A percentile compares a stretch with the other conserved stretches of the same genome.
Conservation (phyloP, 1,284 basidiomycete species). For the Paramarasmius palmivorus region DNA sequence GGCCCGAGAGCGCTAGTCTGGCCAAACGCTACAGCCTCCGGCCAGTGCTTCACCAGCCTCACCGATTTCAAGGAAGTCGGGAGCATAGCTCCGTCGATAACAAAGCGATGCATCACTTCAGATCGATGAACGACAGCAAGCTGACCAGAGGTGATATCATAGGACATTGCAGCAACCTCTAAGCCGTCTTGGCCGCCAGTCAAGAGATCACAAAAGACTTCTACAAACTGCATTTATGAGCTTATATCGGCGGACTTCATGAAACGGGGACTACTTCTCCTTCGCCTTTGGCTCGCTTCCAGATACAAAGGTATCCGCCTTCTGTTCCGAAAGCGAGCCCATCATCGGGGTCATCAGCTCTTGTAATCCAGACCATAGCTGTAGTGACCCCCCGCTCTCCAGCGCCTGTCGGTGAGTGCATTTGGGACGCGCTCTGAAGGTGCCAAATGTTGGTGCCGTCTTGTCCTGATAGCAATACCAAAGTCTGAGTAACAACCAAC, state of each 20-base stretch:
- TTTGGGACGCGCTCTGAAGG: neutral
- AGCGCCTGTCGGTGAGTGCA: constrained; percentile 1
- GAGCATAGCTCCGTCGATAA: constrained; percentile 2
- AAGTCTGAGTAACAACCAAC: neutral
- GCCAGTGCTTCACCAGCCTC: constrained; percentile 5
- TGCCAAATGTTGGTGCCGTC: constrained; percentile 8
- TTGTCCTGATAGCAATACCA: neutral
- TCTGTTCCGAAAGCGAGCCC: constrained; percentile 9
- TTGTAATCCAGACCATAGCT: constrained; percentile 9
- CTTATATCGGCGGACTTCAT: neutral
- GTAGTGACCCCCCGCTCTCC: constrained; percentile 7
- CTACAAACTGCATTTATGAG: constrained; percentile 1
- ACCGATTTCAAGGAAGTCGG: neutral
- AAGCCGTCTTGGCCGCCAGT: constrained; percentile 5
- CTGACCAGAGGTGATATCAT: constrained; percentile 6
- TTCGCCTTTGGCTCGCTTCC: neutral
- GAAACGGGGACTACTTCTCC: constrained; percentile 1
- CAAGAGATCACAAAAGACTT: constrained; percentile 6
- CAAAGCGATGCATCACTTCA: constrained; percentile 7
- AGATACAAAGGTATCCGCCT: constrained; percentile 8
- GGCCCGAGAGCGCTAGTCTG: constrained; percentile 1
- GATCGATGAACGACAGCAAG: constrained; percentile 9
- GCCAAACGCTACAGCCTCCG: constrained; percentile 9
- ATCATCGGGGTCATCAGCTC: constrained; percentile 6
- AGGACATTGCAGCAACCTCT: constrained; percentile 10